A percentile compares a stretch with the other conserved stretches of the same genome.
These are phyloP conservation scores for Williopsis jadinii DNA, from an alignment of 1,139 yeast genomes.

Conservation along the genomic window DNA sequence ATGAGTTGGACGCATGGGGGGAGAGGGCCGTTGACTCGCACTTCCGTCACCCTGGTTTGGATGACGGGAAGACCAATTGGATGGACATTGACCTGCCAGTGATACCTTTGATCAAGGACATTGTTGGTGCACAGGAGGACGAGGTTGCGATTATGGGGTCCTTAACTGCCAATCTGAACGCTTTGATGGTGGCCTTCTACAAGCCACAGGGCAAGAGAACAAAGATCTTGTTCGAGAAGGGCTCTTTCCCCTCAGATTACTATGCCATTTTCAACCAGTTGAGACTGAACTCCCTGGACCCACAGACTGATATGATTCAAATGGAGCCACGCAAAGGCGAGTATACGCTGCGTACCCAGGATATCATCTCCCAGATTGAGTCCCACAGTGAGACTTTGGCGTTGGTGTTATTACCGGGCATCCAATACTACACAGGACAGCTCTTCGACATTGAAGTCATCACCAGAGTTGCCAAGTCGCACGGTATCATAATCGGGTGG, in stretches of 20 bases:
- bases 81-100: slow-evolving; percentile 77
- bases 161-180: slow-evolving; percentile 73
- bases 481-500: slow-evolving; percentile 73
- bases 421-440: slow-evolving; percentile 92
- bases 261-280: slow-evolving; percentile 79
- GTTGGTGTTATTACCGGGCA: slow-evolving; percentile 74
- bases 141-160: slow-evolving; percentile 91
- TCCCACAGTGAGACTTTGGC: slow-evolving; percentile 59
- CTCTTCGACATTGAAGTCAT: slow-evolving; percentile 64
- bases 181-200: slow-evolving; percentile 68
- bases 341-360: slow-evolving; percentile 52
- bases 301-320: slow-evolving; percentile 57
- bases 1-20: slow-evolving; percentile 79
- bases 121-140: slow-evolving; percentile 64
- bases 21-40: slow-evolving; percentile 79
- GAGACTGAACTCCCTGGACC: slow-evolving; percentile 44
- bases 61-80: slow-evolving; percentile 53
- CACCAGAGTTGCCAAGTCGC: slow-evolving; percentile 49
- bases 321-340: slow-evolving; percentile 51
- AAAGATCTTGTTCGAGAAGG: slow-evolving; percentile 76
- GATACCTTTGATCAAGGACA: slow-evolving; percentile 56
- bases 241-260: slow-evolving; percentile 88
- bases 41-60: slow-evolving; percentile 56
- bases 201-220: slow-evolving; percentile 50
- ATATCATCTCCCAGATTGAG: slow-evolving; percentile 53